phyloP scores from a whole-genome alignment of 495 filamentous ascomycete species.

The Elasticomyces elasticus region DNA sequence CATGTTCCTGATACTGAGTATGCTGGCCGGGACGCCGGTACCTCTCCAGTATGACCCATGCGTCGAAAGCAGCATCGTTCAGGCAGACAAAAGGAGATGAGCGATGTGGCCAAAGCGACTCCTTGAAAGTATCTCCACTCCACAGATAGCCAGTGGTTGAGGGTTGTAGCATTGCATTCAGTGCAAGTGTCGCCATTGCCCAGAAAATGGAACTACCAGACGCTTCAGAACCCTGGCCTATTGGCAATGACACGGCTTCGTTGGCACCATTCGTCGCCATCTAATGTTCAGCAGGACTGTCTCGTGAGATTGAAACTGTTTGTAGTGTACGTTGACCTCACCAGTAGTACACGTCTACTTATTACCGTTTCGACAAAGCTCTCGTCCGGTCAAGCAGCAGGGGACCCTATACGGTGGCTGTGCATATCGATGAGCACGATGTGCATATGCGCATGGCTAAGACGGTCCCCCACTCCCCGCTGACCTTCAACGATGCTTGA shows the following conservation, averaged over 20 bases:
- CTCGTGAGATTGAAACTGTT: too few species aligned
- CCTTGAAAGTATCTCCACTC: not conserved
- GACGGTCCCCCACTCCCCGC: too few species aligned
- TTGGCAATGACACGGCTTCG: not conserved
- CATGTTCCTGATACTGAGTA: not conserved
- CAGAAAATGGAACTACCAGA: not conserved
- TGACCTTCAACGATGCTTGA: too few species aligned
- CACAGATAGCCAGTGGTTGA: not conserved
- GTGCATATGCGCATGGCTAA: too few species aligned
- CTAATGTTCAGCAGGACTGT: not conserved
- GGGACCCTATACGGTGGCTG: too few species aligned
- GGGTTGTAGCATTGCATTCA: not conserved
- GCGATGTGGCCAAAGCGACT: not conserved
- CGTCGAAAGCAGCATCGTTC: not conserved
- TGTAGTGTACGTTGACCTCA: too few species aligned
- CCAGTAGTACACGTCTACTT: too few species aligned
- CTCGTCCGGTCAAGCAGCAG: too few species aligned
- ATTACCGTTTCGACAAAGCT: too few species aligned
- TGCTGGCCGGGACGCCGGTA: not conserved
- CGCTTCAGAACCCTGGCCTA: not conserved
- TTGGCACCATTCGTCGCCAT: not conserved
- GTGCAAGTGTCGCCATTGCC: not conserved
- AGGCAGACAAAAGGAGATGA: not conserved
- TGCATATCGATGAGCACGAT: too few species aligned
- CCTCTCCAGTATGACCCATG: not conserved